Conservation (phyloP, 306 rosid genomes). For the Benincasa hispida region DNA sequence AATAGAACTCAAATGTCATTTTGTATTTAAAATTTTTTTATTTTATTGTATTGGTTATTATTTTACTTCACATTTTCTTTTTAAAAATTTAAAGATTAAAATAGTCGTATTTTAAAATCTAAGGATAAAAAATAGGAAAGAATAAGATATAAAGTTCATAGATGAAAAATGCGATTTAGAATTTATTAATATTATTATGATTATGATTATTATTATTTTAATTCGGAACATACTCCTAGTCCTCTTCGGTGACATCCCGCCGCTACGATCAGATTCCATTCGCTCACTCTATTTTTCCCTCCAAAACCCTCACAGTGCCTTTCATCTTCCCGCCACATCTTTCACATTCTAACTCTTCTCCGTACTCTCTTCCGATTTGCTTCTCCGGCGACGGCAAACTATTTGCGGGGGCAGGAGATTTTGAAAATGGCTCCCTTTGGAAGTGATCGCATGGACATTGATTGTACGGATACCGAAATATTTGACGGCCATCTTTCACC, state of each 20-base stretch:
- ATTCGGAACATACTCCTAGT: background rate
- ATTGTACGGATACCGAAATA: slow-evolving; percentile 24
- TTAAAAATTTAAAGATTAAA: too few species aligned
- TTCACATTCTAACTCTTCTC: background rate
- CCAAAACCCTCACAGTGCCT: slow-evolving; percentile 11
- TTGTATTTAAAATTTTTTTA: too few species aligned
- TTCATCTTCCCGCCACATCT: slow-evolving; percentile 16
- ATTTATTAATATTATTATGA: too few species aligned
- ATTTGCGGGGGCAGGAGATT: background rate
- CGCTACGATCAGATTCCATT: background rate
- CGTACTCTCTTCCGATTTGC: background rate
- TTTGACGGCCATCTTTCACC: slow-evolving; percentile 20
- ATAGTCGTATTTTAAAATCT: too few species aligned
- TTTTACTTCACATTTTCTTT: background rate
- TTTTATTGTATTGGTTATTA: too few species aligned
- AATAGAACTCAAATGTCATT: too few species aligned
- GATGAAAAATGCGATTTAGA: too few species aligned
- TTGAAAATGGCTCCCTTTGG: slow-evolving; percentile 22
- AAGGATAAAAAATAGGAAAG: too few species aligned
- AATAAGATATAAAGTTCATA: too few species aligned
- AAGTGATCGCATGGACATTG: slow-evolving; percentile 10
- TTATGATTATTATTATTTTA: background rate
- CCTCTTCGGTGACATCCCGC: background rate
- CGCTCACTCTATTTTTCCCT: slow-evolving; percentile 13
- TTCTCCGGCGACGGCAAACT: background rate